Conservation (phyloP, 495 filamentous ascomycete species). For the Penicillium waksmanii region DNA sequence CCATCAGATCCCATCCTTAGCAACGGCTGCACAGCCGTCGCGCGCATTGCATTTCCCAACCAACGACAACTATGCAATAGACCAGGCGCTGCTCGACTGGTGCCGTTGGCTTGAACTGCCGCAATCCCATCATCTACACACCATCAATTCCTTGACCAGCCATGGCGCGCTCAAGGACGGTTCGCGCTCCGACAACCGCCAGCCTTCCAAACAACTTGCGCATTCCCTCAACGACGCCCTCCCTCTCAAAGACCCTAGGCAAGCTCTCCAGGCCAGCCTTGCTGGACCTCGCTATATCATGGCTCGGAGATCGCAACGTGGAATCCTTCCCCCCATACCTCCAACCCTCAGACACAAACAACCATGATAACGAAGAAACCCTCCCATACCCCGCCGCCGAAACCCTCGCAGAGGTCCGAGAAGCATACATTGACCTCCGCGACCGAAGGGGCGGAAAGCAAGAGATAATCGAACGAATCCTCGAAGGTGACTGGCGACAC, state of each 20-base stretch:
- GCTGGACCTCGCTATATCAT: constrained; percentile 68
- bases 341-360: constrained; percentile 28
- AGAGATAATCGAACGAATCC: constrained; percentile 75
- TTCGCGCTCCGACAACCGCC: constrained; percentile 52
- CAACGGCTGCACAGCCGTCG: not conserved
- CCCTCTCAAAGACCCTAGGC: constrained; percentile 64
- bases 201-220: constrained; percentile 58
- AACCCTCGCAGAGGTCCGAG: constrained; percentile 63
- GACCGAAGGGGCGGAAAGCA: constrained; percentile 67
- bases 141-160: not conserved
- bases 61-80: not conserved
- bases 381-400: constrained; percentile 65
- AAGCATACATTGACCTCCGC: constrained; percentile 60
- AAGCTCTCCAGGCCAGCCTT: constrained; percentile 73
- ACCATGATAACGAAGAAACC: constrained; percentile 40
- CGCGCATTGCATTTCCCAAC: constrained; percentile 4
- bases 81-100: not conserved
- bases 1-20: constrained; percentile 1
- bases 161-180: constrained; percentile 48
- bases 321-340: constrained; percentile 53
- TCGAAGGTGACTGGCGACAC: constrained; percentile 81
- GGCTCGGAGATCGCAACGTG: constrained; percentile 68
- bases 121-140: not conserved
- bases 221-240: constrained; percentile 64
- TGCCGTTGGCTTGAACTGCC: not conserved